Evolutionary conservation across 2,329 filamentous ascomycete genomes (phyloP), one percentile per base, ranked within the genome.

Genomic region (Fusarium palustre): DNA sequence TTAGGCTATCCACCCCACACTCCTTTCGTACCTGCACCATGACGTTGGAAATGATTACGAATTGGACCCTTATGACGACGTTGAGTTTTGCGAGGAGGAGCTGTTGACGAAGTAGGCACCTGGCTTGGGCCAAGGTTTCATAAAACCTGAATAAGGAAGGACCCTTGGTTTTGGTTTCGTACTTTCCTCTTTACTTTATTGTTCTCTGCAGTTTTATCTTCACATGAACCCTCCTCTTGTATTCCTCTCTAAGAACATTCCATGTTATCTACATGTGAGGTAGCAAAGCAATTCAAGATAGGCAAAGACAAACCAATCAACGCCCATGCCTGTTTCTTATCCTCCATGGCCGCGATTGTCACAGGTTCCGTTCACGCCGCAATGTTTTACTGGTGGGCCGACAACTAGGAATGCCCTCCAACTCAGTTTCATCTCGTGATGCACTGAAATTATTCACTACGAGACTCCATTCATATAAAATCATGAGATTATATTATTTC

Each of bases 21-120:
- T n/a, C 15, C 45, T 39, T 22, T 15, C 49, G 47, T 33, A 59
- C 62, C 67, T 70, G 66, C 66, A 68, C 67, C 47, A 70, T 70
- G 67, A 70, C 67, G 67, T 70, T 42, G 33, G 25, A 31, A 55
- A 48, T 18, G 43, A 36, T 22, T 53, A 30, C n/a, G 39, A 59
- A 59, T 47, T 68, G 67, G 68, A 70, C 68, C 68, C 68, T 48
- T 68, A 70, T 70, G 68, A 70, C 67, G 67, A 69, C 46, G 31
- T 38, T 42, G 52, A 55, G 38, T 46, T 48, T 59, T 59, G 62
- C 55, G 60, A 60, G 59, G 52, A 34, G 33, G 22, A 41, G 12
- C 24, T 15, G 38, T 42, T 39, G 36, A 39, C 57, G 39, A 41
- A 55, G 34, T 43, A 25, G 41, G 41, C 46, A 48, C 30, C 38